Evolutionary conservation across 2,329 filamentous ascomycete genomes (phyloP), one percentile per base, ranked within the genome.

Genomic region (Trichoderma sp.): DNA sequence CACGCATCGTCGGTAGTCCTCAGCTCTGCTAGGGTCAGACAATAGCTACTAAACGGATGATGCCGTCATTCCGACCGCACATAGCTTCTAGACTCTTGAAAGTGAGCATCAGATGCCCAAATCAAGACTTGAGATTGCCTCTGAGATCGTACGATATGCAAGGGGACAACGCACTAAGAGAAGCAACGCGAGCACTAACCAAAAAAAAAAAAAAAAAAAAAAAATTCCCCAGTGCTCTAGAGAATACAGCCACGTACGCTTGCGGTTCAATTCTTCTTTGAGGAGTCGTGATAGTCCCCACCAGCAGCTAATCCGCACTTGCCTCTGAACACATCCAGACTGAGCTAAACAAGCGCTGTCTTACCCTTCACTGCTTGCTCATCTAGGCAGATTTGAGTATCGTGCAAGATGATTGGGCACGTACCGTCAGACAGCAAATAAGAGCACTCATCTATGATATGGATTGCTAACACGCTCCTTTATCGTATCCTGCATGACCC

Each of bases 1-100:
- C 63, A 24, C 29, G 52, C 37, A 37, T 64, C 31, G 21, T 19
- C 21, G 27, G 40, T 31, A 29, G 19, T 7, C 27, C 43, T 66
- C 63, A 66, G 63, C 63, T 66, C 53, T 58, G n/a, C 63, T 53
- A 19, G 63, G 63, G 53, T 47, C 63, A n/a, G 47, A 49, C n/a
- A 43, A n/a, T 43, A 19, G 40, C 40, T 43, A 7, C 40, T n/a
- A 8, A 43, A 19, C 19, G 8, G 47, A 24, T 13, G 11, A 49
- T 49, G 47, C 47, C 47, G 47, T 49, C 21, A 16, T 40, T 27
- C 24, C 59, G 59, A 49, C 40, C 29, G 10, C 7, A 33, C 10
- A 11, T 16, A 55, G 31, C 60, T 43, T 5, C 24, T 13, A 5
- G 13, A 3, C 33, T 33, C 11, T 31, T 5, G 4, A 14, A 13